Evolutionary conservation across 208 protist species (phyloP), one percentile per base, ranked within the genome.

Genomic region (Trypanosoma congolense): DNA sequence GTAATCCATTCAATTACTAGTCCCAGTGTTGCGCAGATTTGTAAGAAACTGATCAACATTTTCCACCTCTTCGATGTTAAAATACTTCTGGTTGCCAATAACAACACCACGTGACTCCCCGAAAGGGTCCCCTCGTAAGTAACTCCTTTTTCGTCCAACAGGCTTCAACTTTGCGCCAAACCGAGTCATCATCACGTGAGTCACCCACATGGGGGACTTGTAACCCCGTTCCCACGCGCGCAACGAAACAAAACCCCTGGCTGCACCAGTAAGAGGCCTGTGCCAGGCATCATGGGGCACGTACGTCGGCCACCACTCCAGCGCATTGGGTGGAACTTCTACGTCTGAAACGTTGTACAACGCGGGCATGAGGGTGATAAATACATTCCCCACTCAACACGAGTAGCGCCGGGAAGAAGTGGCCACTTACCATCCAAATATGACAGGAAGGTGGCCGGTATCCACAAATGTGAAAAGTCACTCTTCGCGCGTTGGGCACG

Each of bases 151-250:
- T 21, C 36, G 44, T 38, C 29, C 25, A 16, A 12, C 16, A 18
- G 43, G 52, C 53, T 48, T 55, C 26, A 6, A 24, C 19, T 16
- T 29, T 4, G 43, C 43, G 36, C 50, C 48, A 2, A 55, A 18
- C 14, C 21, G 24, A 28, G 10, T 41, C 52, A 52, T n/a, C 46
- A 56, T 33, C 42, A 8, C 25, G 8, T 55, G 42, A 4, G 43
- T 52, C 4, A 85, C 47, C 83, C 79, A 90, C 12, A 73, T 18
- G 4, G 52, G 36, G 1, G 74, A 75, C 6, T 38, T 57, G 47
- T 87, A 86, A 21, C 51, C 56, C 18, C 70, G 66, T 56, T 92
- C 77, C 47, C 65, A 79, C 38, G 81, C 78, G 42, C 81, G 78
- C 54, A 89, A 59, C 2, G 65, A 71, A 25, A 88, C 51, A 19